These are phyloP conservation scores for Scopulariopsis brevicaulis DNA, from an alignment of 2,329 filamentous ascomycete species.

Conservation along the genomic window DNA sequence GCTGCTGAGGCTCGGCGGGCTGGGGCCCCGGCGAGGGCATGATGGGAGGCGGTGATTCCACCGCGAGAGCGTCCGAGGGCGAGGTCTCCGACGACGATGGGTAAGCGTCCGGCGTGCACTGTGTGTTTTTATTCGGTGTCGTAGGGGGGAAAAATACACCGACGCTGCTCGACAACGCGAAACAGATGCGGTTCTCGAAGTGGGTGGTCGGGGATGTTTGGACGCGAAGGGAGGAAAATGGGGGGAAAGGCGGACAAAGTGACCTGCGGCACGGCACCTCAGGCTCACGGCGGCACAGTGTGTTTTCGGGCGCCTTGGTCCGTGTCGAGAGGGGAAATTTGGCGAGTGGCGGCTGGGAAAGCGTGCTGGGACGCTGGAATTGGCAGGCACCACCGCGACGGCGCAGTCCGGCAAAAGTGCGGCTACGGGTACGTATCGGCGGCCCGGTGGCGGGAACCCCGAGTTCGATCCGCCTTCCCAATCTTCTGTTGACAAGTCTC, in stretches of 20 bases:
- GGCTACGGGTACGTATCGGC: no score
- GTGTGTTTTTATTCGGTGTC: not conserved
- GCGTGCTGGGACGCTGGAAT: not conserved
- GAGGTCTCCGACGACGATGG: not conserved
- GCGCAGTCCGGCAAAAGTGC: no score
- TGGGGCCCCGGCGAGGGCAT: constrained; percentile 20
- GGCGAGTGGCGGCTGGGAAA: not conserved
- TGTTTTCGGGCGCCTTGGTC: not conserved
- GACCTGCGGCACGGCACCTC: not conserved
- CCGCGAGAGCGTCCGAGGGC: not conserved
- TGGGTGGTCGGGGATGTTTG: not conserved
- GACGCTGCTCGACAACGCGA: constrained; percentile 4
- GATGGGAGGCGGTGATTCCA: constrained; percentile 16
- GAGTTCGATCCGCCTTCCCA: no score
- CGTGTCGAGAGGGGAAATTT: not conserved
- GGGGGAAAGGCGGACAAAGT: constrained; percentile 1
- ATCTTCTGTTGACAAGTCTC: no score
- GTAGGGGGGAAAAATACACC: not conserved
- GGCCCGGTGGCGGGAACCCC: no score
- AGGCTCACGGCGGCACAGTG: not conserved
- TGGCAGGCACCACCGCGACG: not conserved
- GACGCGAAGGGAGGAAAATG: constrained; percentile 4
- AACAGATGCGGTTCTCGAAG: not conserved
- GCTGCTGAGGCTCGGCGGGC: constrained; percentile 11
- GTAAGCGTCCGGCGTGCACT: not conserved